Evolutionary conservation across 2,329 filamentous ascomycete genomes (phyloP).

Genomic region (Scedosporium boydii): DNA sequence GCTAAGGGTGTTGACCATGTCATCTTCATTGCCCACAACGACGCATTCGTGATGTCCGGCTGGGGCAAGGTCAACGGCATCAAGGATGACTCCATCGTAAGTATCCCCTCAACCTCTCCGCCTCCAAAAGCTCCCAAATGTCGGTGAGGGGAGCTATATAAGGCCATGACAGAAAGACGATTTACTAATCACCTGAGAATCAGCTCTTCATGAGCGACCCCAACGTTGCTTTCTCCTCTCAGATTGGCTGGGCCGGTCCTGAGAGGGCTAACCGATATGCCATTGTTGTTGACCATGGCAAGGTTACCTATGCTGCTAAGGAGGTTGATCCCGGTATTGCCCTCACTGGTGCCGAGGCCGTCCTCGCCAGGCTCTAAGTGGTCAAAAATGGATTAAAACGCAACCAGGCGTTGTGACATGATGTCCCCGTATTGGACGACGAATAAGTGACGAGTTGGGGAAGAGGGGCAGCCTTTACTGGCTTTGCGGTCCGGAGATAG

Average conservation of each 20-base stretch:
- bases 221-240: constrained; percentile 62
- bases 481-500: not conserved
- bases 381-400: not conserved
- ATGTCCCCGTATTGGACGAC: not conserved
- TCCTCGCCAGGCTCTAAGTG: constrained; percentile 42
- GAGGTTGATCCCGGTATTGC: constrained; percentile 45
- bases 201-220: constrained; percentile 68
- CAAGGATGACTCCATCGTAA: constrained; percentile 54
- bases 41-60: constrained; percentile 77
- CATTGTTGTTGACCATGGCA: constrained; percentile 74
- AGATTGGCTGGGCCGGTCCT: constrained; percentile 66
- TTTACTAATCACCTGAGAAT: constrained; percentile 7
- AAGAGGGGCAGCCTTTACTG: not conserved
- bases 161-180: not conserved
- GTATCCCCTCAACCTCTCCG: constrained; percentile 14
- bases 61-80: constrained; percentile 84
- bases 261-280: constrained; percentile 73
- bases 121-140: constrained; percentile 7
- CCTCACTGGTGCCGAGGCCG: constrained; percentile 41
- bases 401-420: not conserved
- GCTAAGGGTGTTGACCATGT: constrained; percentile 76
- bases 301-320: constrained; percentile 70
- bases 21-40: constrained; percentile 75
- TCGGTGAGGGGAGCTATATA: not conserved
- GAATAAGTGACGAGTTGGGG: not conserved